Evolutionary conservation across 768 basidiomycete genomes (phyloP).

Genomic region (Lactarius akahatsu): DNA sequence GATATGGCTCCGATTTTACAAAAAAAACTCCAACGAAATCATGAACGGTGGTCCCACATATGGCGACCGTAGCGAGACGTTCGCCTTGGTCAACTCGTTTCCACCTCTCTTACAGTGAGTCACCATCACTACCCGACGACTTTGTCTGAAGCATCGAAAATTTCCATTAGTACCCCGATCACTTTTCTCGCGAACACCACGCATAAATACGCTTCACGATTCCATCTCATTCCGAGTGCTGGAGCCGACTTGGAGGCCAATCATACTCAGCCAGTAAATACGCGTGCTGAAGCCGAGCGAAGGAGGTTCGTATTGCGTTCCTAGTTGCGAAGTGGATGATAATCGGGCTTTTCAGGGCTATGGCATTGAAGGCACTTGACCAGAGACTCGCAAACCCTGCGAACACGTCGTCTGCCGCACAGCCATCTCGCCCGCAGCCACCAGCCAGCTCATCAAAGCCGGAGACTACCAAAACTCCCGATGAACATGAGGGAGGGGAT

Average conservation of each 20-base stretch:
- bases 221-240: conserved; percentile 72
- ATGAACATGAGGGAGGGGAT: conserved; percentile 24
- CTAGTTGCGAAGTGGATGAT: neutral
- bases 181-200: conserved; percentile 64
- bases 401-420: conserved; percentile 31
- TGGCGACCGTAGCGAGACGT: conserved; percentile 95
- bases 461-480: conserved; percentile 18
- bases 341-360: conserved; percentile 55
- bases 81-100: conserved; percentile 94
- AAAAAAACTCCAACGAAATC: conserved; percentile 70
- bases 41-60: conserved; percentile 66
- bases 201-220: conserved; percentile 60
- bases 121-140: neutral
- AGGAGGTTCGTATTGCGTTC: conserved; percentile 62
- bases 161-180: conserved; percentile 60
- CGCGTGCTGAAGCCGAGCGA: conserved; percentile 94
- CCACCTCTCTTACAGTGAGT: conserved; percentile 87
- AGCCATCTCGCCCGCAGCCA: conserved; percentile 14
- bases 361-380: conserved; percentile 96
- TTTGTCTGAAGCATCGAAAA: neutral
- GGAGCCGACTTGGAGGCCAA: conserved; percentile 69
- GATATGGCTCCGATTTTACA: conserved; percentile 96
- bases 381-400: conserved; percentile 72
- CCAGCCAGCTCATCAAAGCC: conserved; percentile 18
- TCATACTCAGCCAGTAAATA: conserved; percentile 75